Base-by-base conservation (phyloP, 805 yeast genomes). In the Cyberlindnera euphorbiae region DNA sequence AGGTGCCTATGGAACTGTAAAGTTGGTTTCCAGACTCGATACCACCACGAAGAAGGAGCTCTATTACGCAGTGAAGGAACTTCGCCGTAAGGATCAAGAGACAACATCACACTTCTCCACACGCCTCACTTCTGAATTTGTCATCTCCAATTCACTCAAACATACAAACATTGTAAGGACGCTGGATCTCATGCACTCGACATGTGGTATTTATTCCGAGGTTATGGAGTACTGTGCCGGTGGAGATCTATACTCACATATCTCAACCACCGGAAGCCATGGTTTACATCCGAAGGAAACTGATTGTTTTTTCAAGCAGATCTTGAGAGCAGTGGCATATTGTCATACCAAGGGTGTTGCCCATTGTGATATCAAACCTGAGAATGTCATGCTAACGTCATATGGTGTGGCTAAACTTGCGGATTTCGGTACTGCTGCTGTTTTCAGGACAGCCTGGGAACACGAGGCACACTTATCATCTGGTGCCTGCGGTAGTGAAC, bases 1-100 rank as follows among this genome's bases (percentile, higher is more conserved):
- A 59, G 98, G 98, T 45, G 96, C 98, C 0, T 93, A 93, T 65
- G 98, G 98, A 44, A 97, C 88, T 56, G 98, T 93, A 24, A 74
- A 97, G 44, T 67, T 93, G 36, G 97, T 93, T 11, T 97, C 93
- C 56, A 90, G 89, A 67, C 71, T 68, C 35, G 98, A 93, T 60
- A 82, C 93, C 1, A 95, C 96, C 35, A 63, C 57, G 6, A 52
- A 57, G 25, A 51, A 82, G 84, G 62, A 89, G 84, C 24, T 88
- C 79, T 65, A 96, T 95, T 32, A 93, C 86, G 98, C 73, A 82
- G 53, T 71, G 82, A 56, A 93, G 86, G 98, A 93, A 62, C 88
- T 93, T 94, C 88, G 83, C 62, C 84, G 86, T 53, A 88, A 86
- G 55, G 97, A 90, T 50, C 96, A 88, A 59, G 90, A 88, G 56